Evolutionary conservation across 192 early-diverging fungal genomes (phyloP).

Genomic region (Backusella parvicylindrica): DNA sequence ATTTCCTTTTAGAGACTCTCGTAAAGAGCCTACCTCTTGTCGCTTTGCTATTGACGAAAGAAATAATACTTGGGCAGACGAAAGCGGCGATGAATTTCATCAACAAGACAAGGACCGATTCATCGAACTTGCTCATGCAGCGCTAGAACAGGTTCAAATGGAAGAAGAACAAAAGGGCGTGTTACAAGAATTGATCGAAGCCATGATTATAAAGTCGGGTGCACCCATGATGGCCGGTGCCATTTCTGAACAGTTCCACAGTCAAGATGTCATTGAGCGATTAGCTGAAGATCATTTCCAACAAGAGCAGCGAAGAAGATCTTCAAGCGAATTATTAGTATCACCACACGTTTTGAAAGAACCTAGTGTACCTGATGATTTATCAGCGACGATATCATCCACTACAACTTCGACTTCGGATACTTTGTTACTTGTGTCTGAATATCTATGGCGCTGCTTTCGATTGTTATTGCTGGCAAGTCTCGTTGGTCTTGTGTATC

Average conservation of each 20-base stretch:
- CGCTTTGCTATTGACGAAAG: not conserved
- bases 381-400: not conserved
- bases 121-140: conserved; percentile 33
- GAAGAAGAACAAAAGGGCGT: conserved; percentile 36
- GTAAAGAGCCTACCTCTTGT: not conserved
- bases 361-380: not conserved
- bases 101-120: conserved; percentile 10
- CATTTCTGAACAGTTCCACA: conserved; percentile 32
- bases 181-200: conserved; percentile 29
- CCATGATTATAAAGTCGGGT: conserved; percentile 22
- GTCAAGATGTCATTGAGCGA: conserved; percentile 36
- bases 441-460: conserved; percentile 26
- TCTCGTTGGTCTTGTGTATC: conserved; percentile 21
- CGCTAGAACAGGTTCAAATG: conserved; percentile 27
- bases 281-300: conserved; percentile 19
- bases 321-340: not conserved
- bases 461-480: conserved; percentile 21
- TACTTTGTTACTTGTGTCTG: conserved; percentile 13
- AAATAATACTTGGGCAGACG: not conserved
- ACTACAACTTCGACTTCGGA: not conserved
- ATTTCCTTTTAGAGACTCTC: not conserved
- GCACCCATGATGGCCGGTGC: conserved; percentile 26
- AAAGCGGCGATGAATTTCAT: not conserved
- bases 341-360: not conserved
- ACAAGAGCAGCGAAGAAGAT: conserved; percentile 14